Conservation (phyloP, 805 yeast species). For the Saccharomycopsis sp. region DNA sequence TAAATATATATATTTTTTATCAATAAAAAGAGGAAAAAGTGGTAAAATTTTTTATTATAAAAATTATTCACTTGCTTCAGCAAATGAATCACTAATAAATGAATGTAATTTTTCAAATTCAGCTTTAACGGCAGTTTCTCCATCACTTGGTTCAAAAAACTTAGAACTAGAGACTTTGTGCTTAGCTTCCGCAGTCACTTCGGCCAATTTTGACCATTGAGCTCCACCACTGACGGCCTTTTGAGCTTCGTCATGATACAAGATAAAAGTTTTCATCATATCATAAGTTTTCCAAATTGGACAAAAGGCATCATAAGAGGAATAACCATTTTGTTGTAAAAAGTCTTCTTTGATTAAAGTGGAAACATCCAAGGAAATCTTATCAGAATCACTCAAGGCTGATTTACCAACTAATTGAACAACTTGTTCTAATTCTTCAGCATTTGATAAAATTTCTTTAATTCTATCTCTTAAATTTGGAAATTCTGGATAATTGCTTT, state of each 20-base stretch:
- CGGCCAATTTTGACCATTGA: constrained; percentile 85
- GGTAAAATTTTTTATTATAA: background rate
- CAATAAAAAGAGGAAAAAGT: background rate
- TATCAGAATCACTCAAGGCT: constrained; percentile 92
- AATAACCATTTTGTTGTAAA: constrained; percentile 98
- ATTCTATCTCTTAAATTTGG: constrained; percentile 83
- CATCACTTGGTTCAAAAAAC: constrained; percentile 91
- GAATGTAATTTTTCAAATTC: constrained; percentile 71
- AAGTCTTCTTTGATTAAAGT: constrained; percentile 91
- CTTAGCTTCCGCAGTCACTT: constrained; percentile 82
- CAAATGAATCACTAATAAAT: constrained; percentile 79
- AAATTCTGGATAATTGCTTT: constrained; percentile 79
- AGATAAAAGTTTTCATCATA: constrained; percentile 92
- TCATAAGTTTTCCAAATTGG: constrained; percentile 98
- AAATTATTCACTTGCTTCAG: constrained; percentile 81
- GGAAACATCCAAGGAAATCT: constrained; percentile 91
- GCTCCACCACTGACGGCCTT: constrained; percentile 92
- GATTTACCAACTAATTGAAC: constrained; percentile 99
- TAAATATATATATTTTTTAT: no score
- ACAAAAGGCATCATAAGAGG: constrained; percentile 96
- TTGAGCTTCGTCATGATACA: constrained; percentile 95
- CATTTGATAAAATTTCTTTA: constrained; percentile 89
- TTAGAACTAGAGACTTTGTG: constrained; percentile 91
- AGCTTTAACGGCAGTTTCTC: constrained; percentile 64
- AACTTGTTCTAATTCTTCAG: constrained; percentile 98